These are phyloP conservation scores for Hanseniaspora meyeri DNA, from an alignment of 805 yeast species.

Conservation along the genomic window DNA sequence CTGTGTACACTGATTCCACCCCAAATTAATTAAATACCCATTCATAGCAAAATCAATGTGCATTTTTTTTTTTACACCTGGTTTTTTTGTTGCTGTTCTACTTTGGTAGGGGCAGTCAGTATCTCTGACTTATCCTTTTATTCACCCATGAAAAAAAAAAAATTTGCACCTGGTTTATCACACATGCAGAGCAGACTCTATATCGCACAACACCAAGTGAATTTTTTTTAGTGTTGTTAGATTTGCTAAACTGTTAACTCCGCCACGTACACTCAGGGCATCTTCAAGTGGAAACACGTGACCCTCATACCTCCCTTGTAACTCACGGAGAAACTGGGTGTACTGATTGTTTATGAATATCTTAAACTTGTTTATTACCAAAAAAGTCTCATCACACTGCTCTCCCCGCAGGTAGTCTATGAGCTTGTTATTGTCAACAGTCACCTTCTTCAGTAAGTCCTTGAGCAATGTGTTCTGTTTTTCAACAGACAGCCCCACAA, in stretches of 20 bases:
- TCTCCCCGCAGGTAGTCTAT: background rate
- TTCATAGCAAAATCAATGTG: no score
- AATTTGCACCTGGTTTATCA: constrained; percentile 1
- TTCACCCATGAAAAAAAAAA: background rate
- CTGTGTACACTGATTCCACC: background rate
- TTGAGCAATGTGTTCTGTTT: background rate
- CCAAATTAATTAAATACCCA: no score
- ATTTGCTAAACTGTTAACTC: background rate
- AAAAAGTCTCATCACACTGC: background rate
- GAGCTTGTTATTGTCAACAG: background rate
- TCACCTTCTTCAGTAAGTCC: background rate
- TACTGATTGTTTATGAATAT: background rate
- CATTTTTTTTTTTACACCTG: no score
- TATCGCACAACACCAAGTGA: background rate
- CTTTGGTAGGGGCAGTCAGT: no score
- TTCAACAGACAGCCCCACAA: background rate
- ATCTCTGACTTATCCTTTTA: no score
- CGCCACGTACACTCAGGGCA: background rate
- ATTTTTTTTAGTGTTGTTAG: background rate
- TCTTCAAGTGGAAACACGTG: constrained; percentile 9
- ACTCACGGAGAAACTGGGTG: background rate
- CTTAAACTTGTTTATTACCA: constrained; percentile 1
- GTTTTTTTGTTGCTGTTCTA: no score
- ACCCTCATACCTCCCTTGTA: background rate
- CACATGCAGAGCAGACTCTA: background rate